These are phyloP conservation scores for Botryotinia globosa DNA, from an alignment of 2,329 filamentous ascomycete genomes.

Conservation along the genomic window DNA sequence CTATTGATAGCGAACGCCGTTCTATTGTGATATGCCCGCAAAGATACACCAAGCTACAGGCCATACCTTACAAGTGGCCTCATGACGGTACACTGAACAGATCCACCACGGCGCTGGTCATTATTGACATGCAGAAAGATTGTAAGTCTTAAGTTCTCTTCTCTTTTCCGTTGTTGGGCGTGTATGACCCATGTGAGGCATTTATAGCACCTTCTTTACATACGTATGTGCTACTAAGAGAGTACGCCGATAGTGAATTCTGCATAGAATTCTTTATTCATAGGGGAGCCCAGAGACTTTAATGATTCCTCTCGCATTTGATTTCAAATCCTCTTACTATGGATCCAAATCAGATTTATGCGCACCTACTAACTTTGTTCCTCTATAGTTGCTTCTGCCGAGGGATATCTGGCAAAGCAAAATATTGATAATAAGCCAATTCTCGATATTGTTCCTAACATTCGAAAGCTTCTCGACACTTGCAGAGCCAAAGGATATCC, in stretches of 20 bases:
- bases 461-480: constrained; percentile 42
- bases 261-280: background rate
- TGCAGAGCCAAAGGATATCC: constrained; percentile 44
- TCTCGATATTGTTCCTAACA: constrained; percentile 45
- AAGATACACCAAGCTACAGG: constrained; percentile 20
- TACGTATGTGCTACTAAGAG: background rate
- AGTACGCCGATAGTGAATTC: background rate
- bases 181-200: background rate
- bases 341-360: background rate
- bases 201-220: background rate
- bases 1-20: background rate
- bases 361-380: background rate
- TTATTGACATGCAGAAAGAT: constrained; percentile 57
- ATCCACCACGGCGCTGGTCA: constrained; percentile 48
- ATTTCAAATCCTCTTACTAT: background rate
- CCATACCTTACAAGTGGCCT: constrained; percentile 43
- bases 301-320: background rate
- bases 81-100: constrained; percentile 42
- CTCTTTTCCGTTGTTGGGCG: background rate
- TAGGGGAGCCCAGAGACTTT: background rate
- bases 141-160: constrained; percentile 37
- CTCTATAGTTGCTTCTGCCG: constrained; percentile 11
- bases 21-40: background rate
- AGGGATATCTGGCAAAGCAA: constrained; percentile 47
- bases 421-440: constrained; percentile 44